Evolutionary conservation across 2,329 filamentous ascomycete species (phyloP), one percentile per base, ranked within the genome.

Genomic region (Aspergillus quadricinctus): DNA sequence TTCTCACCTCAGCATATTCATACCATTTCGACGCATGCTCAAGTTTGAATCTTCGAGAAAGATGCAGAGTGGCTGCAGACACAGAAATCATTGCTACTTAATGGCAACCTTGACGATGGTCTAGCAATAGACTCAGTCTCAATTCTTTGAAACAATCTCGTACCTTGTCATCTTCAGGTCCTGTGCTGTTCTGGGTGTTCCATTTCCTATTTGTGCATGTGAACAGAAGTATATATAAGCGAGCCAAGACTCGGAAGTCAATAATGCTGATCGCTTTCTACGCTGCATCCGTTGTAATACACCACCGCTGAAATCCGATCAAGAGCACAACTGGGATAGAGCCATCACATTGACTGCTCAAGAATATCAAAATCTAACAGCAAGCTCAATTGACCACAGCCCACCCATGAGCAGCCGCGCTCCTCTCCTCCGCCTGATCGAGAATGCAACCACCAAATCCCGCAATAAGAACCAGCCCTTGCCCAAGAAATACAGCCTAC

Each of bases 401-500:
- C n/a, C 45, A 48, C 25, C 31, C 37, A 55, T 55, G 41, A 48
- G 50, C 28, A 54, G 45, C 19, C 19, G 57, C 8, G 48, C 48
- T 1, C 55, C 61, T 10, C 53, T 64, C 21, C 54, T 62, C 25
- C 61, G 62, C 17, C 49, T 61, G 23, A 43, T 64, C 40, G 59
- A 55, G 48, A 37, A 45, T 14, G 50, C 23, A 8, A 51, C 53
- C 46, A 35, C 48, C 3, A 58, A 57, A 43, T 40, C 54, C 46
- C 54, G 56, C 43, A 56, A 25, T 31, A 55, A 54, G 41, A 45
- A 23, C 14, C 41, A 45, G 43, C 5, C 59, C 2, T 53, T n/a
- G 19, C 29, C 49, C 23, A 50, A 50, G 2, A 56, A 31, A 37
- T 72, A 70, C 25, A 77, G 73, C 1, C 69, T 90, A 19, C 82